Evolutionary conservation across 805 yeast genomes (phyloP), one percentile per base, ranked within the genome.

Genomic region (Kodamaea laetipori): DNA sequence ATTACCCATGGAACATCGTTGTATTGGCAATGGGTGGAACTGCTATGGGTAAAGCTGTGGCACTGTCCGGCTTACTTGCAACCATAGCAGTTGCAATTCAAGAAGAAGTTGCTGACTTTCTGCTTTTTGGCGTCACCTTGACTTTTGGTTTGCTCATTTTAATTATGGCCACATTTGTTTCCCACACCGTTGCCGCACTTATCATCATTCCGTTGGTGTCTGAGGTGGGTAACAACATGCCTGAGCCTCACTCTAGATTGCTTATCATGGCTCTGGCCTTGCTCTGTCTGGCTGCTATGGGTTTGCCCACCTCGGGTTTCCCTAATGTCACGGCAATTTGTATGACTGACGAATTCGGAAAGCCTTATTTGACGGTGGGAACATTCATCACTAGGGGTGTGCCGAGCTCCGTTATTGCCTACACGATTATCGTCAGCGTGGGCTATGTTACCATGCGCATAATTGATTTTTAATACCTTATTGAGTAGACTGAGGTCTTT

Each of bases 1-100:
- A 89, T 61, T 92, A 92, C 61, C 82, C 96, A 51, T 92, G 99
- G 99, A 90, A 95, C 4, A 94, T 92, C 54, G 94, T 94, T 7
- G 81, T 92, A 35, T 73, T 92, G 50, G 97, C 98, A 3, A 94
- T 92, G 99, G 99, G 99, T 24, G 99, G 99, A 49, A 79, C 92
- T 41, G 95, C 97, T 0, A 71, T 92, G 40, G 99, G 99, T 44
- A 90, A 89, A 61, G 96, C 96, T 0, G 98, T 92, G 1, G 81
- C 96, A 1, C 83, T 94, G 6, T 88, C 96, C 1, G 98, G 98
- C 0, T 71, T 92, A 44, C 73, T 92, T 44, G 74, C 81, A 5
- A 82, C 92, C 0, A 83, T 90, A 47, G 98, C 99, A 0, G 52
- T 67, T 2, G 61, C 71, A 1, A 86, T 94, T 46, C 89, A 86